phyloP scores from a whole-genome alignment of 768 basidiomycete genomes.

The Pilatotrama ljubarskyi region DNA sequence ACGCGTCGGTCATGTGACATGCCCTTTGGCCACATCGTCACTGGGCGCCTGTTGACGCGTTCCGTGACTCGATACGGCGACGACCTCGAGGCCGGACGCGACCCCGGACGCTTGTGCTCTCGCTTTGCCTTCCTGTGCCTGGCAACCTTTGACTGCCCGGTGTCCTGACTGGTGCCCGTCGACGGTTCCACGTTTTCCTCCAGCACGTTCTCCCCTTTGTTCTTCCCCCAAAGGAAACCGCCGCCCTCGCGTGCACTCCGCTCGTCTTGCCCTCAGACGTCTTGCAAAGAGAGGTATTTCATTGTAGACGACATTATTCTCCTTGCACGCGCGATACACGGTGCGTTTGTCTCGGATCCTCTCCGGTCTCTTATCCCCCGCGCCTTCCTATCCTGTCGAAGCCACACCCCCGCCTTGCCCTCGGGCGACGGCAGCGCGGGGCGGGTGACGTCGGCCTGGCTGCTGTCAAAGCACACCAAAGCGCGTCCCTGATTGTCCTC shows the following conservation, averaged over 20 bases:
- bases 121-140: neutral
- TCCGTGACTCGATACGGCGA: neutral
- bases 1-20: neutral
- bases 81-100: neutral
- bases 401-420: neutral
- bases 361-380: neutral
- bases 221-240: neutral
- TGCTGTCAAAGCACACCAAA: neutral
- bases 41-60: neutral
- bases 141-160: neutral
- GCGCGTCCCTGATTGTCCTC: neutral
- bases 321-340: neutral
- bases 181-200: neutral
- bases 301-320: neutral
- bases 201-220: conserved; percentile 8
- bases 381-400: neutral
- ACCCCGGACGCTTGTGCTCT: neutral
- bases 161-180: neutral
- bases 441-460: conserved; percentile 7
- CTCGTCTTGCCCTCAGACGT: neutral
- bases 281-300: neutral
- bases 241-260: neutral
- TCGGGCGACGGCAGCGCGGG: neutral
- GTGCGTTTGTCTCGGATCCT: neutral
- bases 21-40: no score